Percentiles rank a stretch among this genome's conserved stretches.
Conservation (phyloP, 2,329 filamentous ascomycete species). For the Beauveria sp. region DNA sequence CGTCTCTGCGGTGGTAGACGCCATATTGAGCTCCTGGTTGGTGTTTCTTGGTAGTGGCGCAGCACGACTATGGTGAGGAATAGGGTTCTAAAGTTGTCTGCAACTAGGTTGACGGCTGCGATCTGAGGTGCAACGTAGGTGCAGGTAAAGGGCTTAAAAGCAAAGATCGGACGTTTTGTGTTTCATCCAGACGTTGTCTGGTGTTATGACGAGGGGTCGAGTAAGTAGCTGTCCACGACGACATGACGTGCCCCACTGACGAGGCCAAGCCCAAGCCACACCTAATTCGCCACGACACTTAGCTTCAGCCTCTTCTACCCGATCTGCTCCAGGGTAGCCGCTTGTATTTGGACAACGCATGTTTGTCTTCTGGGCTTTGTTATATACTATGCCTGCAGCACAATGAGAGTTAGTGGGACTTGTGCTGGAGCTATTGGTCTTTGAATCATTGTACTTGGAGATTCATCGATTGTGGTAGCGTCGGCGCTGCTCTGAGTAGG, state of each 20-base stretch:
- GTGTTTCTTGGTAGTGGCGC: constrained; percentile 7
- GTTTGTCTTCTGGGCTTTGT: not conserved
- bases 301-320: constrained; percentile 6
- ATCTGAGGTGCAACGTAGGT: not conserved
- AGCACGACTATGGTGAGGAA: not conserved
- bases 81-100: not conserved
- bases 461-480: not conserved
- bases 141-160: not conserved
- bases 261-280: constrained; percentile 18
- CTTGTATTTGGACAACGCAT: not conserved
- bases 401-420: too few species aligned
- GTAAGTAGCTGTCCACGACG: constrained; percentile 21
- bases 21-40: constrained; percentile 12
- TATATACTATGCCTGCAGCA: too few species aligned
- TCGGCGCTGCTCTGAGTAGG: not conserved
- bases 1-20: constrained; percentile 12
- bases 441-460: not conserved
- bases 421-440: not conserved
- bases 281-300: constrained; percentile 17
- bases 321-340: constrained; percentile 1
- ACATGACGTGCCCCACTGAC: constrained; percentile 32
- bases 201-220: constrained; percentile 22
- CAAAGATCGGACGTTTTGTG: constrained; percentile 8
- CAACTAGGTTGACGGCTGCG: not conserved
- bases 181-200: constrained; percentile 16